Conservation (phyloP, 306 rosid species). For the Vicia sativa region DNA sequence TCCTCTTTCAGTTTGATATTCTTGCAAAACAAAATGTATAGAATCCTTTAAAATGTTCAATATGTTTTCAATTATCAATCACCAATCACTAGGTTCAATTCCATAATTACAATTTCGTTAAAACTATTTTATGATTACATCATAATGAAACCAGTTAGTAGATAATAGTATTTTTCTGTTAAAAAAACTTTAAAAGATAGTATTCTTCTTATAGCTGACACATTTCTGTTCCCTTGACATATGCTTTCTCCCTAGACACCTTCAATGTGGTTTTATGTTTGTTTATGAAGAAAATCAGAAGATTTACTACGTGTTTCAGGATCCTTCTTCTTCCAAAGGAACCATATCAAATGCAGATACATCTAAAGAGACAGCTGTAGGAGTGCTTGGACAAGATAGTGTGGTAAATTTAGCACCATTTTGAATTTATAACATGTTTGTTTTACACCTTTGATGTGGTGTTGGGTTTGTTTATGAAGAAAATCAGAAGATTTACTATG, state of each 20-base stretch:
- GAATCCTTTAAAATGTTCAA: constrained; percentile 18
- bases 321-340: constrained; percentile 54
- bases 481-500: constrained; percentile 34
- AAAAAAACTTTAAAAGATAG: neutral
- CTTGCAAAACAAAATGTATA: constrained; percentile 14
- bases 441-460: constrained; percentile 1
- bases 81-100: constrained; percentile 18
- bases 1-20: neutral
- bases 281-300: constrained; percentile 23
- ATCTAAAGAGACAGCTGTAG: constrained; percentile 55
- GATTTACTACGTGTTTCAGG: constrained; percentile 50
- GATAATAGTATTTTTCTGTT: constrained; percentile 26
- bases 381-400: constrained; percentile 43
- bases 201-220: constrained; percentile 16
- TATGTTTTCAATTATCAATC: constrained; percentile 18
- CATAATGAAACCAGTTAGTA: constrained; percentile 12
- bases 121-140: constrained; percentile 26
- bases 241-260: constrained; percentile 29
- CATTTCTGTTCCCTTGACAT: constrained; percentile 17
- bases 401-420: constrained; percentile 50
- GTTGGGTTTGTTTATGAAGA: constrained; percentile 25
- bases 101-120: constrained; percentile 2
- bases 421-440: too few relatives aligned
- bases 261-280: constrained; percentile 17
- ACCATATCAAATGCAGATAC: constrained; percentile 49